These are phyloP conservation scores for Verbena officinalis DNA, from an alignment of 257 asterid genomes.

Conservation along the genomic window DNA sequence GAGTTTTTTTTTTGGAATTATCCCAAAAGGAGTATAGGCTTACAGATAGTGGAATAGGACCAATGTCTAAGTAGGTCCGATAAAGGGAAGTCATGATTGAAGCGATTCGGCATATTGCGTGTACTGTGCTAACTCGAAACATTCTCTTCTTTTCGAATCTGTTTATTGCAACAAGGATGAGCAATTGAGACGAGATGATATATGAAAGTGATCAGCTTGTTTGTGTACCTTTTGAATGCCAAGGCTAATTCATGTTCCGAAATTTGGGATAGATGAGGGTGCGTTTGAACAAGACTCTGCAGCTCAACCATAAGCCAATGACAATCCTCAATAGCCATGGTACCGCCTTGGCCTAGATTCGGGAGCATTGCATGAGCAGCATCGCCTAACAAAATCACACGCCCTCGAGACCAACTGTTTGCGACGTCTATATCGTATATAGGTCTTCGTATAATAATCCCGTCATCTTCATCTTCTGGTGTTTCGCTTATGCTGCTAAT, in stretches of 20 bases:
- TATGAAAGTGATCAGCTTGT: no score
- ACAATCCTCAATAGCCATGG: constrained; percentile 34
- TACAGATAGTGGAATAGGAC: constrained; percentile 26
- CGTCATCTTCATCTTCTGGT: not conserved
- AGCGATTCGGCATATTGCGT: constrained; percentile 18
- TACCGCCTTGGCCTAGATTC: constrained; percentile 33
- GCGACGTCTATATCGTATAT: constrained; percentile 23
- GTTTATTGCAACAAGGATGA: not conserved
- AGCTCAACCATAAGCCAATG: constrained; percentile 31
- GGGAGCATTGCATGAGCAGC: constrained; percentile 37
- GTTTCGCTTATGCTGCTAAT: not conserved
- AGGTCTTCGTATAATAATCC: constrained; percentile 21
- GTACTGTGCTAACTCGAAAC: constrained; percentile 23
- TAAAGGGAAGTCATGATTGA: constrained; percentile 9
- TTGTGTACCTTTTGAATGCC: constrained; percentile 29
- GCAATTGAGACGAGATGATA: no score
- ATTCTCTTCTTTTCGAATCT: constrained; percentile 31
- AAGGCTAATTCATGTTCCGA: constrained; percentile 13
- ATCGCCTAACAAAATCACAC: constrained; percentile 26
- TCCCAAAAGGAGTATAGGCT: no score
- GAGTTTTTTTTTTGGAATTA: no score
- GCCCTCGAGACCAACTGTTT: constrained; percentile 18
- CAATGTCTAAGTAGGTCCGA: constrained; percentile 2
- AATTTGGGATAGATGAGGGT: not conserved
- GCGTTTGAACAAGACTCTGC: constrained; percentile 14